phyloP scores from a whole-genome alignment of 192 early-diverging fungal genomes.

The Podila minutissima region DNA sequence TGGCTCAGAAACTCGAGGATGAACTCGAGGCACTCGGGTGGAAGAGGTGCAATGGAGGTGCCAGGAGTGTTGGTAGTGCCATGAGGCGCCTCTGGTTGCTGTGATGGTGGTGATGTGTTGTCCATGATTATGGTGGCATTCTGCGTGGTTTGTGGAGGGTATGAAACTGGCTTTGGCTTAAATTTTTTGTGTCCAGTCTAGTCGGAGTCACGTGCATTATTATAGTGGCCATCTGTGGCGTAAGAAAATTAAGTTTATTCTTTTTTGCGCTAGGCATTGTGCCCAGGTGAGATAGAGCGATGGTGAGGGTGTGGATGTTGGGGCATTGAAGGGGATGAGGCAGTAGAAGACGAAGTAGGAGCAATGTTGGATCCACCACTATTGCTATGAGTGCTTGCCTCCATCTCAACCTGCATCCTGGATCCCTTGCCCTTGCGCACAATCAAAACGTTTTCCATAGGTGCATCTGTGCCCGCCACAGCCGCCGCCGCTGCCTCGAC shows the following conservation, averaged over 20 bases:
- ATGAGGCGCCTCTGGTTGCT: too few species aligned
- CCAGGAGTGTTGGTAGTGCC: too few species aligned
- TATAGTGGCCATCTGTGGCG: too few species aligned
- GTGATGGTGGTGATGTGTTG: neutral
- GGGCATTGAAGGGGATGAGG: neutral
- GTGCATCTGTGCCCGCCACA: slow-evolving; percentile 43
- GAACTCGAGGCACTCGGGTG: slow-evolving; percentile 42
- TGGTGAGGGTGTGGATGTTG: neutral
- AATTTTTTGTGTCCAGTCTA: too few species aligned
- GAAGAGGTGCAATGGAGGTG: slow-evolving; percentile 5
- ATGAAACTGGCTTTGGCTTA: too few species aligned
- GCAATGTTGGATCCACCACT: neutral
- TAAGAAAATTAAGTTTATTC: too few species aligned
- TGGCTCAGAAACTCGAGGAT: slow-evolving; percentile 16
- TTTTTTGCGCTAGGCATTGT: too few species aligned
- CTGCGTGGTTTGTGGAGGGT: too few species aligned
- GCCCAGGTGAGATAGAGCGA: too few species aligned
- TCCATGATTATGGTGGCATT: neutral
- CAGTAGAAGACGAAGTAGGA: neutral
- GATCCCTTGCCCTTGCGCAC: slow-evolving; percentile 50
- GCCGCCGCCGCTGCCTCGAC: slow-evolving; percentile 37
- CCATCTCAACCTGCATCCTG: slow-evolving; percentile 54
- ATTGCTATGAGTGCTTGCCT: slow-evolving; percentile 1
- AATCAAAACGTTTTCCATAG: slow-evolving; percentile 46
- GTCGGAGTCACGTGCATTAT: too few species aligned